Evolutionary conservation across 441 rosid genomes (phyloP).

Genomic region (Breynia disticha): DNA sequence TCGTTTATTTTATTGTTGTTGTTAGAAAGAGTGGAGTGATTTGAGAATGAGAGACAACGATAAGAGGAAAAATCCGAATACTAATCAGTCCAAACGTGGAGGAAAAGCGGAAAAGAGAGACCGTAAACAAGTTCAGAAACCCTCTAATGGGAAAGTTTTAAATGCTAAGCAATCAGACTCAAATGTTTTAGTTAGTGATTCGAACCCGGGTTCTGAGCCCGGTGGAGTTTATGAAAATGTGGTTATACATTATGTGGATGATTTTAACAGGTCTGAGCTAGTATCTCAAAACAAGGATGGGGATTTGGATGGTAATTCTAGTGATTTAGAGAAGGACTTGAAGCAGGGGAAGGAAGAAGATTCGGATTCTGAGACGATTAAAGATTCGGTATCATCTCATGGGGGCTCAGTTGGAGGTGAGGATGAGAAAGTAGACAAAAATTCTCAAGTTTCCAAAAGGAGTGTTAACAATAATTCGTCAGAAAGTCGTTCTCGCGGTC

Average conservation of each 20-base stretch:
- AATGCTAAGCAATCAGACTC: slow-evolving; percentile 24
- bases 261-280: slow-evolving; percentile 42
- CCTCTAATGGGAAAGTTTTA: slow-evolving; percentile 24
- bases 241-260: slow-evolving; percentile 50
- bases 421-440: slow-evolving; percentile 43
- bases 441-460: slow-evolving; percentile 25
- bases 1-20: slow-evolving; percentile 15
- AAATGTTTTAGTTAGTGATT: slow-evolving; percentile 30
- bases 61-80: slow-evolving; percentile 35
- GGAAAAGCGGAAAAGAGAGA: slow-evolving; percentile 34
- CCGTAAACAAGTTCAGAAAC: slow-evolving; percentile 22
- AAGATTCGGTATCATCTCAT: slow-evolving; percentile 59
- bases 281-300: slow-evolving; percentile 25
- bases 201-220: slow-evolving; percentile 35
- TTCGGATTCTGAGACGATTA: slow-evolving; percentile 41
- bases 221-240: slow-evolving; percentile 39
- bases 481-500: slow-evolving; percentile 26
- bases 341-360: slow-evolving; percentile 40
- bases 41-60: slow-evolving; percentile 41
- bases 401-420: slow-evolving; percentile 42
- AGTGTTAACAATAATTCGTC: slow-evolving; percentile 24
- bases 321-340: slow-evolving; percentile 38
- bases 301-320: slow-evolving; percentile 24
- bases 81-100: slow-evolving; percentile 29
- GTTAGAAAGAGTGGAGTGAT: slow-evolving; percentile 16